Conservation (phyloP, 2,329 filamentous ascomycete genomes). For the Zasmidium cellare region DNA sequence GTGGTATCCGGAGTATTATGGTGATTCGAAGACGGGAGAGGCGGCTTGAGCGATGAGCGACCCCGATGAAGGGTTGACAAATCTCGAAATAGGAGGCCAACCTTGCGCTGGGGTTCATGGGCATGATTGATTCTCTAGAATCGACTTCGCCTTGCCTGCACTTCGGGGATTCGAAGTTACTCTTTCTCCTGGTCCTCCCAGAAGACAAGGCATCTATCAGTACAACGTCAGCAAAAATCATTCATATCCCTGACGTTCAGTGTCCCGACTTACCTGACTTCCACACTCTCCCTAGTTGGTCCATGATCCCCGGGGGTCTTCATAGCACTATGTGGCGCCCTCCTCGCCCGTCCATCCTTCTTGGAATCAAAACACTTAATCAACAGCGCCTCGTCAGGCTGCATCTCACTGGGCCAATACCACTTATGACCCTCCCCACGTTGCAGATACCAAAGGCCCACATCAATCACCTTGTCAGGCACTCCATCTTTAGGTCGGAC, state of each 20-base stretch:
- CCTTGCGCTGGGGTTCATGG: too few species aligned
- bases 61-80: too few species aligned
- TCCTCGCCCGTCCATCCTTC: constrained; percentile 13
- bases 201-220: background rate
- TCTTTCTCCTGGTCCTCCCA: constrained; percentile 1
- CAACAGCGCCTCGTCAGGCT: constrained; percentile 18
- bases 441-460: background rate
- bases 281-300: background rate
- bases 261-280: background rate
- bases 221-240: background rate
- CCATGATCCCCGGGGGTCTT: background rate
- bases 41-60: too few species aligned
- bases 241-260: too few species aligned
- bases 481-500: background rate
- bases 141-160: too few species aligned
- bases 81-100: too few species aligned
- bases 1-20: background rate
- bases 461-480: background rate
- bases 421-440: constrained; percentile 2
- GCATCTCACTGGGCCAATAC: constrained; percentile 17
- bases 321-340: constrained; percentile 8
- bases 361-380: constrained; percentile 20
- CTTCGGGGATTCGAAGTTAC: too few species aligned
- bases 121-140: too few species aligned
- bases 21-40: too few species aligned